Percentiles rank a stretch among this genome's conserved stretches.
These are phyloP conservation scores for Phascolomyces articulosus DNA, from an alignment of 371 early-diverging fungal genomes.

Conservation along the genomic window DNA sequence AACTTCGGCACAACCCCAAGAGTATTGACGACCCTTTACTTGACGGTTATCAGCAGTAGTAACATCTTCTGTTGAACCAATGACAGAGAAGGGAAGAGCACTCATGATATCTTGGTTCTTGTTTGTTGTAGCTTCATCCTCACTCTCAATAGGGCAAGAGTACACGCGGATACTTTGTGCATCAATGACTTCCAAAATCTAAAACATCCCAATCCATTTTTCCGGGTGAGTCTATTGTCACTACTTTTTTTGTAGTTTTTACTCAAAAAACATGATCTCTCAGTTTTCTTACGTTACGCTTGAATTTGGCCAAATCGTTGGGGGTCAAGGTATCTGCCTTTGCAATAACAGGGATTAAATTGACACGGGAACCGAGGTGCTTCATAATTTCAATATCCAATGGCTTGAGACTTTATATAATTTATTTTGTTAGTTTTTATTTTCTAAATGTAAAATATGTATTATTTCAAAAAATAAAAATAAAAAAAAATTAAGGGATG, in stretches of 20 bases:
- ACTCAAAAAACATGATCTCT: neutral
- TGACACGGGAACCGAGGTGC: constrained; percentile 78
- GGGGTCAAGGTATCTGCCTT: constrained; percentile 73
- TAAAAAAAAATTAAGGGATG: no score
- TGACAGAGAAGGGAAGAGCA: constrained; percentile 95
- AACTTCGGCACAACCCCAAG: constrained; percentile 93
- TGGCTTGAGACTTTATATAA: constrained; percentile 73
- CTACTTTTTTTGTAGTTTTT: no score
- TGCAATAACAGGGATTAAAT: constrained; percentile 84
- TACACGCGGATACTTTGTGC: constrained; percentile 78
- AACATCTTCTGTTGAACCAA: constrained; percentile 87
- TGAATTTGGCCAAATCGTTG: constrained; percentile 76
- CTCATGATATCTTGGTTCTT: constrained; percentile 81
- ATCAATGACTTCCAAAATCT: constrained; percentile 75
- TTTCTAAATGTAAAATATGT: neutral
- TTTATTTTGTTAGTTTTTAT: neutral
- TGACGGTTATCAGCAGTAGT: constrained; percentile 65
- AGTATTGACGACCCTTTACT: constrained; percentile 87
- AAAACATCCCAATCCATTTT: constrained; percentile 3
- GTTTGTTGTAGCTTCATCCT: constrained; percentile 75
- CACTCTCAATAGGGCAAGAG: constrained; percentile 78
- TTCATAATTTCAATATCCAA: constrained; percentile 92
- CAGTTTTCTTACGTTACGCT: constrained; percentile 57
- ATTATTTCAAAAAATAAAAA: neutral
- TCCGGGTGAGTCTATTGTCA: no score